Conservation (phyloP, 805 yeast species). For the Candida methanosorbosa region DNA sequence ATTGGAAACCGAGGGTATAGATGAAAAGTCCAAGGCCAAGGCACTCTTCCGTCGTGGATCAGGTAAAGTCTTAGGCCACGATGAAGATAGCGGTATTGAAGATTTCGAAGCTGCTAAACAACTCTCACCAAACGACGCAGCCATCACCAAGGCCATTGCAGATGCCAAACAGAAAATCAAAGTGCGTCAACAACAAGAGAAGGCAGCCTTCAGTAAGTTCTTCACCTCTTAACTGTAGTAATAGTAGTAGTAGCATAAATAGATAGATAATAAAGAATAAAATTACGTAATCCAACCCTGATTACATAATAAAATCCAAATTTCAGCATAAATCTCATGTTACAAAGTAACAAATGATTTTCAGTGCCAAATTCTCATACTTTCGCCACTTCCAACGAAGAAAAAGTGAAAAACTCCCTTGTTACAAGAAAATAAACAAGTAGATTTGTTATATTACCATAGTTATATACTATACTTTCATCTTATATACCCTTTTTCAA, state of each 20-base stretch:
- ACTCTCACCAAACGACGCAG: slow-evolving; percentile 63
- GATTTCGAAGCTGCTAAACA: slow-evolving; percentile 60
- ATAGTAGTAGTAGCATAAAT: no score
- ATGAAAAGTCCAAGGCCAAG: slow-evolving; percentile 67
- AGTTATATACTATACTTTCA: no score
- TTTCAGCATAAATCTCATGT: not conserved
- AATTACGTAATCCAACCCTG: no score
- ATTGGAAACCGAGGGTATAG: slow-evolving; percentile 48
- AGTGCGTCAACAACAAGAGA: slow-evolving; percentile 55
- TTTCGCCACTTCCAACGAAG: slow-evolving; percentile 3
- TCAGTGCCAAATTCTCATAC: no score
- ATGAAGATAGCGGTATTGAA: slow-evolving; percentile 60
- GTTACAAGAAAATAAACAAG: no score
- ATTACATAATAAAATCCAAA: no score
- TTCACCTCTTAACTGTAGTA: no score
- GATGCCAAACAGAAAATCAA: slow-evolving; percentile 48
- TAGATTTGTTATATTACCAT: no score
- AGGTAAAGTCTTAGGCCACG: slow-evolving; percentile 55
- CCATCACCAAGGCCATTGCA: slow-evolving; percentile 53
- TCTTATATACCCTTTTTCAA: not conserved
- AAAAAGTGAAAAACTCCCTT: not conserved
- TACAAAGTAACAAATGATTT: no score
- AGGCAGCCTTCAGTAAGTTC: slow-evolving; percentile 67
- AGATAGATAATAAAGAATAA: no score
- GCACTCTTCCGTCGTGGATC: slow-evolving; percentile 82